Base-by-base conservation (phyloP, 768 basidiomycete species). In the Tephrocybe sp. region DNA sequence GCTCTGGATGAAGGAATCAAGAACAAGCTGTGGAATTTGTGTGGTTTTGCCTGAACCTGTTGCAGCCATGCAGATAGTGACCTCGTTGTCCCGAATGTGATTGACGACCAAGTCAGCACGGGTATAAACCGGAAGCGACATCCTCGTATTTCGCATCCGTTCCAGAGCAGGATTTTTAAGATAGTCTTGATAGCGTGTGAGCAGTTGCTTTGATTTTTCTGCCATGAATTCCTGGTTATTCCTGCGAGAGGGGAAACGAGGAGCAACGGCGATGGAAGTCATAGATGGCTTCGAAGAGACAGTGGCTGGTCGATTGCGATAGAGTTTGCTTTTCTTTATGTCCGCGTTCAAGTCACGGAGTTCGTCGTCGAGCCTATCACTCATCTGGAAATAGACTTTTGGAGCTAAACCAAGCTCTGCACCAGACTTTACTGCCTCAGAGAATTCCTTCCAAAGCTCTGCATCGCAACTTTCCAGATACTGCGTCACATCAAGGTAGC, bases 1-100 rank as follows among this genome's bases (percentile, higher is more conserved):
- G 13, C 75, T 71, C 15, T 84, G 74, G 50, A 93, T 93, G 60
- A 78, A 86, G 35, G 88, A 79, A 59, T 98, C 94, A 41, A 98
- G 76, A 54, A 97, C 84, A 39, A 97, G 76, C 65, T 97, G 95
- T 5, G 95, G 95, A 21, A 97, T 82, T 66, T 98, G 95, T 0
- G 94, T 97, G 6, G 92, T 96, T 72, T 97, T 97, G 1, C 94
- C 92, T 1, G 91, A 93, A 28, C 92, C 92, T 2, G 93, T 93
- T 6, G 88, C 82, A 39, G 92, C 92, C 86, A 92, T 88, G 57
- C 87, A 84, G 57, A 96, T 84, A 0, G 89, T 89, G 50, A 97
- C 92, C 12, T 93, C 89, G 65, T 96, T 83, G 25, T 79, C 69
- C 16, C 73, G 69, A 56, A 98, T 83, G 52, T 87, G 84, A 1